These are phyloP conservation scores for Fusarium devonianum DNA, from an alignment of 2,329 filamentous ascomycete species.

Conservation along the genomic window DNA sequence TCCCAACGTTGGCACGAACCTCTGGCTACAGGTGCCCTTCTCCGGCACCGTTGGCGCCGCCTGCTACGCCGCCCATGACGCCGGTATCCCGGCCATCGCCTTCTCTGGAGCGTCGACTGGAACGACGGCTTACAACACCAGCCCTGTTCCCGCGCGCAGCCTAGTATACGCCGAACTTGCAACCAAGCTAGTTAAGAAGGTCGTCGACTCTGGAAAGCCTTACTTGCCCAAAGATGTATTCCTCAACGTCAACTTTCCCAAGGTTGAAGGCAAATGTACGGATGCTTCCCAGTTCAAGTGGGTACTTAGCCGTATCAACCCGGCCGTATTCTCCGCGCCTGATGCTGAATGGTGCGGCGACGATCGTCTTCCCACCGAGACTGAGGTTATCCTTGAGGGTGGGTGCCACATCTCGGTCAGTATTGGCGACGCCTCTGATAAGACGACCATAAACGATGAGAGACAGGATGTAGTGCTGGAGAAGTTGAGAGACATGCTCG, in stretches of 20 bases:
- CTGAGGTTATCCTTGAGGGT: slow-evolving; percentile 54
- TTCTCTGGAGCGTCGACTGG: slow-evolving; percentile 65
- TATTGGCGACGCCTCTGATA: slow-evolving; percentile 65
- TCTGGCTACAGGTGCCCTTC: slow-evolving; percentile 62
- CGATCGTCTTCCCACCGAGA: slow-evolving; percentile 65
- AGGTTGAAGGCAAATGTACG: slow-evolving; percentile 59
- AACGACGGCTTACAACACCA: slow-evolving; percentile 61
- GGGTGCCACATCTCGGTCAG: slow-evolving; percentile 71
- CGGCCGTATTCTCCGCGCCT: slow-evolving; percentile 57
- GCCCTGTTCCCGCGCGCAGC: slow-evolving; percentile 60
- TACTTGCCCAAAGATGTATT: slow-evolving; percentile 68
- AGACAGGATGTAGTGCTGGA: slow-evolving; percentile 43
- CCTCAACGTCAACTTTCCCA: slow-evolving; percentile 75
- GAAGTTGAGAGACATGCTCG: slow-evolving; percentile 45
- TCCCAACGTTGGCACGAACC: slow-evolving; percentile 66
- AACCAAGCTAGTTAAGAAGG: slow-evolving; percentile 60
- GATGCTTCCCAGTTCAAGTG: slow-evolving; percentile 65
- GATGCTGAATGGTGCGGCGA: slow-evolving; percentile 67
- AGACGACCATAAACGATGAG: slow-evolving; percentile 57
- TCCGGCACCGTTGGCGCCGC: slow-evolving; percentile 75
- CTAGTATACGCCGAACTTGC: slow-evolving; percentile 70
- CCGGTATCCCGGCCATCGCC: slow-evolving; percentile 70
- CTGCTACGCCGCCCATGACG: slow-evolving; percentile 61
- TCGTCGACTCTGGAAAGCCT: slow-evolving; percentile 64
- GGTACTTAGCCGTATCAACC: slow-evolving; percentile 68